phyloP scores from a whole-genome alignment of 2,329 filamentous ascomycete genomes.

The Aspergillus sp. region DNA sequence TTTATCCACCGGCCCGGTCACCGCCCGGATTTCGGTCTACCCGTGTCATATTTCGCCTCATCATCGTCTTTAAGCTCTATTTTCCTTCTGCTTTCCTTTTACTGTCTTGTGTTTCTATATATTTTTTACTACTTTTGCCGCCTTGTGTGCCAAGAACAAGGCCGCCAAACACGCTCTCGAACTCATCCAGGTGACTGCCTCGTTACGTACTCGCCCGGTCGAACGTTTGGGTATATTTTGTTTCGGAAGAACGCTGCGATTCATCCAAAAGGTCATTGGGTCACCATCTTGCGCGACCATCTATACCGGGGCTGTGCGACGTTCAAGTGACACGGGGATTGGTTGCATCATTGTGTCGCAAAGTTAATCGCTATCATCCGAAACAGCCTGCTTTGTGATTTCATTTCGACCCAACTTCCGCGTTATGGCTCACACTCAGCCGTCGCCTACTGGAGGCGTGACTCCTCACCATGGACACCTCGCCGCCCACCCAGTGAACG shows the following conservation, averaged over 20 bases:
- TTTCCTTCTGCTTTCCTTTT: not conserved
- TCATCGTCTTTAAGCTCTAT: not conserved
- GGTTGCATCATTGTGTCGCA: constrained; percentile 37
- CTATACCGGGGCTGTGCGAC: constrained; percentile 20
- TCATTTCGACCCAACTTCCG: constrained; percentile 1
- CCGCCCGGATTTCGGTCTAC: constrained; percentile 4
- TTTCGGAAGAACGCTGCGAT: constrained; percentile 12
- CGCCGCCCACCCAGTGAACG: constrained; percentile 40
- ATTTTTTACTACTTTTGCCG: not conserved
- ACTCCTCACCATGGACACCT: constrained; percentile 56
- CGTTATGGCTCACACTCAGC: constrained; percentile 74
- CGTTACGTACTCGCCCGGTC: not conserved
- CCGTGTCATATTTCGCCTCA: constrained; percentile 2
- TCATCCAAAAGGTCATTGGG: constrained; percentile 11
- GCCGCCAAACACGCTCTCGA: not conserved
- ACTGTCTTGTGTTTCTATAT: not conserved
- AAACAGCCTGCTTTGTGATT: constrained; percentile 11
- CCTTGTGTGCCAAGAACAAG: not conserved
- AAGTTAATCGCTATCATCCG: constrained; percentile 16
- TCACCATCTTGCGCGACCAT: constrained; percentile 14
- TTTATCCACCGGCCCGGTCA: constrained; percentile 14
- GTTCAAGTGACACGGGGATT: constrained; percentile 17
- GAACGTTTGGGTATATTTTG: constrained; percentile 3
- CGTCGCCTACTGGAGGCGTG: constrained; percentile 76
- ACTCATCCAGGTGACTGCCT: not conserved